These are phyloP conservation scores for Penicillium hesseltinei DNA, from an alignment of 2,329 filamentous ascomycete species.

Conservation along the genomic window DNA sequence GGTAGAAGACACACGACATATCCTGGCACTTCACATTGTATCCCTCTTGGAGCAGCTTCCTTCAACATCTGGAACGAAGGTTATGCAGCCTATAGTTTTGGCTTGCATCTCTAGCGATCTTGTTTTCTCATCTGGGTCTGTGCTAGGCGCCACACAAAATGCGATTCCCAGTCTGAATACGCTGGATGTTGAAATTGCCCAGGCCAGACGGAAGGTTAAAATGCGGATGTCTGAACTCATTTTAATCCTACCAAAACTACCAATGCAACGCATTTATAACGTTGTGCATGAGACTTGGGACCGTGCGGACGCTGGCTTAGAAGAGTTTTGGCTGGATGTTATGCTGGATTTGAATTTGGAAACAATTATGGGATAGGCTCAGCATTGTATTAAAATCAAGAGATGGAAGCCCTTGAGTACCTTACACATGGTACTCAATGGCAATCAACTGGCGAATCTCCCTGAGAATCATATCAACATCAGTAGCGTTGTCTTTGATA, in stretches of 20 bases:
- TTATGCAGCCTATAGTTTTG: conserved; percentile 22
- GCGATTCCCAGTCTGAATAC: conserved; percentile 19
- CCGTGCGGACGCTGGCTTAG: conserved; percentile 18
- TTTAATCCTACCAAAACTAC: conserved; percentile 23
- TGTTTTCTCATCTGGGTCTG: conserved; percentile 20
- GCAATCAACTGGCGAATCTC: too few species aligned
- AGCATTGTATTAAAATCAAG: not conserved
- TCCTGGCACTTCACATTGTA: conserved; percentile 22
- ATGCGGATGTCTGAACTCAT: conserved; percentile 22
- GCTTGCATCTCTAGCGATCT: conserved; percentile 25
- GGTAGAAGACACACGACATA: conserved; percentile 17
- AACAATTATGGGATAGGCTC: conserved; percentile 23
- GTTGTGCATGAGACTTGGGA: conserved; percentile 24
- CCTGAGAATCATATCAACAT: too few species aligned
- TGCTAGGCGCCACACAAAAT: conserved; percentile 17
- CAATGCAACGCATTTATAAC: conserved; percentile 21
- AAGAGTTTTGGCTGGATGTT: conserved; percentile 22
- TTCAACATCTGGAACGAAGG: conserved; percentile 23
- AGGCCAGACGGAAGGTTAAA: conserved; percentile 22
- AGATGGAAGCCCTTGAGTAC: too few species aligned
- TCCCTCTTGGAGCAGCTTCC: conserved; percentile 23
- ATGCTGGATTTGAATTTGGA: conserved; percentile 25
- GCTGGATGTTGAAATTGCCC: conserved; percentile 24
- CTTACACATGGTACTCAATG: too few species aligned
- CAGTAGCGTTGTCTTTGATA: too few species aligned